Evolutionary conservation across 805 yeast genomes (phyloP).

Genomic region (Cyberlindnera mrakii): DNA sequence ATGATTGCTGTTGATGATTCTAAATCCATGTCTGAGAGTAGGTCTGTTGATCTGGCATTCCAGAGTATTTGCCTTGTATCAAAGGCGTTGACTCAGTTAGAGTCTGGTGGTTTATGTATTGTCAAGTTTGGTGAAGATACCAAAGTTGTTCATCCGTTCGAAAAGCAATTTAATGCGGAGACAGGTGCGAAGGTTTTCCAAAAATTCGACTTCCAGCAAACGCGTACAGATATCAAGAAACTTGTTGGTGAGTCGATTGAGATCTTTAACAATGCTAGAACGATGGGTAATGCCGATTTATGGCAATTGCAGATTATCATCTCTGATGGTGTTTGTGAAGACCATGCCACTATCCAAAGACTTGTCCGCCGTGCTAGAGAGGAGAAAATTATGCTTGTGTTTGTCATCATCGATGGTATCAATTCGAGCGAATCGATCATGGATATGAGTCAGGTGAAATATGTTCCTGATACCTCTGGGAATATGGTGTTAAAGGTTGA

Average conservation of each 20-base stretch:
- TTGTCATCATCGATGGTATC: conserved; percentile 89
- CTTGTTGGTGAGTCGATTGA: conserved; percentile 67
- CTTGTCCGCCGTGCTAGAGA: conserved; percentile 90
- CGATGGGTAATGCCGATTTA: conserved; percentile 49
- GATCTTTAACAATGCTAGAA: conserved; percentile 55
- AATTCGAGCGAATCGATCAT: conserved; percentile 78
- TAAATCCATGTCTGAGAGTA: conserved; percentile 93
- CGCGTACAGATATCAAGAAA: conserved; percentile 74
- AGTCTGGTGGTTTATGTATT: conserved; percentile 87
- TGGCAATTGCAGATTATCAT: conserved; percentile 93
- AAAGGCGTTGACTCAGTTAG: conserved; percentile 88
- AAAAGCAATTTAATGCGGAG: conserved; percentile 74
- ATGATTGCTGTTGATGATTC: conserved; percentile 98
- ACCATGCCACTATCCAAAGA: conserved; percentile 75
- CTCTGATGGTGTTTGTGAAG: conserved; percentile 97
- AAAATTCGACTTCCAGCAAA: conserved; percentile 87
- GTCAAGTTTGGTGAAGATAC: conserved; percentile 86
- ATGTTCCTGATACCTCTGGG: conserved; percentile 66
- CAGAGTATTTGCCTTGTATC: conserved; percentile 91
- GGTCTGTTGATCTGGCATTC: conserved; percentile 86
- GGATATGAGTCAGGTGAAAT: conserved; percentile 91
- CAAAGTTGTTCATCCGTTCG: conserved; percentile 83
- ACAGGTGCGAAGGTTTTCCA: conserved; percentile 81
- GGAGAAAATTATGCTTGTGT: conserved; percentile 88
- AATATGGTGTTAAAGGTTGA: conserved; percentile 68